Evolutionary conservation across 1,284 basidiomycete species (phyloP).

Genomic region (Marasmius fiardii): DNA sequence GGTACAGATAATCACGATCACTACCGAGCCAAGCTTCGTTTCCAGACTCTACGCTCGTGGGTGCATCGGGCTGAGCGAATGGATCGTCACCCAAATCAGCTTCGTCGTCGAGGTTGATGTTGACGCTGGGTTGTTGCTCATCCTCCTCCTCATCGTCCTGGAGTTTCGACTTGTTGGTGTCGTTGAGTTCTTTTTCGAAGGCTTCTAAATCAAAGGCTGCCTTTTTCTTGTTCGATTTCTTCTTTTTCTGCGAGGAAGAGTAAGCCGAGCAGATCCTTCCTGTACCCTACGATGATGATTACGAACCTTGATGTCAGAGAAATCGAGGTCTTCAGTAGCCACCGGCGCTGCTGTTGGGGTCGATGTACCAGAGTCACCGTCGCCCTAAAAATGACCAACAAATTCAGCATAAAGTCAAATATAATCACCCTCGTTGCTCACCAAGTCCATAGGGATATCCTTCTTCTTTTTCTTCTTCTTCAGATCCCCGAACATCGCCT

Average conservation of each 20-base stretch:
- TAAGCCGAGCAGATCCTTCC: no score
- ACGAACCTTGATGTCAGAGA: conserved; percentile 15
- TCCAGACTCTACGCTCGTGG: conserved; percentile 60
- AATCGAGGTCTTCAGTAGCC: conserved; percentile 28
- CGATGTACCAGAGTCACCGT: conserved; percentile 53
- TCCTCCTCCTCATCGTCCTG: conserved; percentile 64
- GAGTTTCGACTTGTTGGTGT: conserved; percentile 56
- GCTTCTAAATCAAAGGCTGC: conserved; percentile 74
- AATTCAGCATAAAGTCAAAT: no score
- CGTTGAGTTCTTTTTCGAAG: conserved; percentile 85
- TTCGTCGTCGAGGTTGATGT: conserved; percentile 70
- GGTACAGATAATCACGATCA: conserved; percentile 93
- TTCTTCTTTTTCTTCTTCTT: conserved; percentile 96
- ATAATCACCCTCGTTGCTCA: conserved; percentile 43
- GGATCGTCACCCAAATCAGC: conserved; percentile 84
- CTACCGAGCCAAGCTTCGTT: conserved; percentile 87
- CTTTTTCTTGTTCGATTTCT: conserved; percentile 80
- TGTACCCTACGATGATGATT: no score
- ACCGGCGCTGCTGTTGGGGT: conserved; percentile 47
- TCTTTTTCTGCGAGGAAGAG: conserved; percentile 70
- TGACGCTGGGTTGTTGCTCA: conserved; percentile 56
- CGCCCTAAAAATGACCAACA: conserved; percentile 45
- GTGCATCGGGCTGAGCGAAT: conserved; percentile 63
- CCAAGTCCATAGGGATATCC: conserved; percentile 81
- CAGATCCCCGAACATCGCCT: conserved; percentile 82